These are phyloP conservation scores for Nigrospora oryzae DNA, from an alignment of 2,329 filamentous ascomycete species.

Conservation along the genomic window DNA sequence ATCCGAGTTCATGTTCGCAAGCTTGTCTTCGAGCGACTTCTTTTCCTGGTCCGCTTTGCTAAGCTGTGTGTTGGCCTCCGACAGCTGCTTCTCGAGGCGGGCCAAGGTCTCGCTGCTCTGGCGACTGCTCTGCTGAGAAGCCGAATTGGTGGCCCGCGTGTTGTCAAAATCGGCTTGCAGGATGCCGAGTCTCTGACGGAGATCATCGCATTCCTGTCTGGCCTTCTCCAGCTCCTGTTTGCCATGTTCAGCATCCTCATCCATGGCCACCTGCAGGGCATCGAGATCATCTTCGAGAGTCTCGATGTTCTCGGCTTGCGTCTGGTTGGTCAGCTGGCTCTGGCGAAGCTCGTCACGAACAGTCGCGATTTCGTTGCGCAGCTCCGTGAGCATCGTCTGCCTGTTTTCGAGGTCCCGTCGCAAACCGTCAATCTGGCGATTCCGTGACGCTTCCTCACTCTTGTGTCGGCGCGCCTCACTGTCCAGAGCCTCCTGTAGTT, in stretches of 20 bases:
- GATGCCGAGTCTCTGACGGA: slow-evolving; percentile 23
- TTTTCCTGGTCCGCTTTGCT: slow-evolving; percentile 51
- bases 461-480: slow-evolving; percentile 65
- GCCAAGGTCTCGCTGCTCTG: slow-evolving; percentile 30
- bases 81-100: slow-evolving; percentile 46
- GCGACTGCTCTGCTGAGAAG: slow-evolving; percentile 1
- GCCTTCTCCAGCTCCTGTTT: slow-evolving; percentile 35
- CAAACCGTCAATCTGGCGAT: slow-evolving; percentile 65
- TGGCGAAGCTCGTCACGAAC: slow-evolving; percentile 64
- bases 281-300: slow-evolving; percentile 70
- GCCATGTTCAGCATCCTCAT: slow-evolving; percentile 55
- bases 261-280: slow-evolving; percentile 56
- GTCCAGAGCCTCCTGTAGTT: slow-evolving; percentile 58
- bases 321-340: slow-evolving; percentile 53
- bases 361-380: slow-evolving; percentile 56
- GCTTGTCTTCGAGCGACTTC: slow-evolving; percentile 53
- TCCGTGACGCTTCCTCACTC: slow-evolving; percentile 62
- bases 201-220: slow-evolving; percentile 32
- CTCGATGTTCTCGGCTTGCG: slow-evolving; percentile 56
- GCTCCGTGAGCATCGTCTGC: slow-evolving; percentile 48
- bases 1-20: slow-evolving; percentile 51
- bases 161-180: slow-evolving; percentile 11
- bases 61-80: slow-evolving; percentile 50
- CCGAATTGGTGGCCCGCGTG: not conserved
- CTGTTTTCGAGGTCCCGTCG: slow-evolving; percentile 62